Percentiles rank a stretch among this genome's conserved stretches.
phyloP scores from a whole-genome alignment of 192 early-diverging fungal genomes.

The Coemansia sp. region DNA sequence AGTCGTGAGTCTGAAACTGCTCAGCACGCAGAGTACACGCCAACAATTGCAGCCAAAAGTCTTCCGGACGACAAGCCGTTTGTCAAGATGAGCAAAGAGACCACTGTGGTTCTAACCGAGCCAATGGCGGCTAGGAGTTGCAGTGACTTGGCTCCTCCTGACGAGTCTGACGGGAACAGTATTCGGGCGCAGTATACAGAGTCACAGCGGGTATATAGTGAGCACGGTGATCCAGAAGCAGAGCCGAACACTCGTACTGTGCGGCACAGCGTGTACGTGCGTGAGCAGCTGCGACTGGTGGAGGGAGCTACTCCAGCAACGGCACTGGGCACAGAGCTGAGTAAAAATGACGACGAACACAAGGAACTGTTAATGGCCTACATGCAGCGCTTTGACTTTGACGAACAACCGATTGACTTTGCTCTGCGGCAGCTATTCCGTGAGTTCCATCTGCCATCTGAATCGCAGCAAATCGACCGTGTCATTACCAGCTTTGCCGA shows the following conservation, averaged over 20 bases:
- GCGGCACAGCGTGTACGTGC: conserved; percentile 36
- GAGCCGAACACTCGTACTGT: background rate
- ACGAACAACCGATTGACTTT: conserved; percentile 63
- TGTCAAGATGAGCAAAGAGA: conserved; percentile 11
- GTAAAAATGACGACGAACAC: conserved; percentile 59
- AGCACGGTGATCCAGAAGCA: background rate
- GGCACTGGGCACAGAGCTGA: conserved; percentile 57
- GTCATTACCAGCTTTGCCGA: conserved; percentile 72
- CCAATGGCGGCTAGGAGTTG: background rate
- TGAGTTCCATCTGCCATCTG: conserved; percentile 72
- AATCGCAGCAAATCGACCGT: conserved; percentile 84
- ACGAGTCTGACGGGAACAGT: background rate
- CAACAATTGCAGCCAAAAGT: conserved; percentile 23
- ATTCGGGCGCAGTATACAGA: background rate
- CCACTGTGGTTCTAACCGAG: conserved; percentile 5
- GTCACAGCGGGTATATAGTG: background rate
- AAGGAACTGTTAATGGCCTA: conserved; percentile 58
- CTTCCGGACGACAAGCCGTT: conserved; percentile 10
- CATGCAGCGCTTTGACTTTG: conserved; percentile 64
- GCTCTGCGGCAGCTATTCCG: conserved; percentile 71
- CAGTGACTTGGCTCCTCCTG: background rate
- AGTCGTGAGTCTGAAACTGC: background rate
- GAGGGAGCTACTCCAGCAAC: conserved; percentile 40
- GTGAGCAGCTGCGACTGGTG: conserved; percentile 35
- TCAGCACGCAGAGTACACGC: conserved; percentile 12